A percentile compares a stretch with the other conserved stretches of the same genome.
phyloP scores from a whole-genome alignment of 805 yeast genomes.

The Blastobotrys americana region DNA sequence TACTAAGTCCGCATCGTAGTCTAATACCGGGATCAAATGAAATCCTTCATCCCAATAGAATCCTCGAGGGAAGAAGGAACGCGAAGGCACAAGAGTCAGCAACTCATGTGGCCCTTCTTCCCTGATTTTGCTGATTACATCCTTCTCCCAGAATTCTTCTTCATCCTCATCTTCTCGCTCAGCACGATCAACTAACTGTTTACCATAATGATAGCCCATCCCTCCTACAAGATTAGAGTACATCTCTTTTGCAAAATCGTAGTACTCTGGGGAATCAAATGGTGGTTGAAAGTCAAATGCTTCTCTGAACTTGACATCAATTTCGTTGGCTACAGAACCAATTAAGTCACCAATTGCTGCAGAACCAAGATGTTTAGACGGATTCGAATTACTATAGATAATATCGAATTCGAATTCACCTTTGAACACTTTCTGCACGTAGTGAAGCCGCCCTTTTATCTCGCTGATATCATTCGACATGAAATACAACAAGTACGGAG shows the following conservation, averaged over 20 bases:
- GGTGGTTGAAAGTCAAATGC: conserved; percentile 51
- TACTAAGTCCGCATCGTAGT: conserved; percentile 76
- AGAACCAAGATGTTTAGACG: conserved; percentile 34
- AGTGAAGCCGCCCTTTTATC: conserved; percentile 71
- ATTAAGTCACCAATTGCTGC: conserved; percentile 25
- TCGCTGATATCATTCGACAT: conserved; percentile 50
- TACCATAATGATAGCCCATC: conserved; percentile 80
- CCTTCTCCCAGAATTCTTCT: conserved; percentile 41
- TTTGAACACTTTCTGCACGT: conserved; percentile 64
- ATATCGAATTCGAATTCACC: conserved; percentile 74
- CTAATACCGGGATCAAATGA: conserved; percentile 73
- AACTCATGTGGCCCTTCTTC: conserved; percentile 71
- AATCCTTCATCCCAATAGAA: conserved; percentile 99
- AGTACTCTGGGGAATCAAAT: conserved; percentile 38
- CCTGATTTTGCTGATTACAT: conserved; percentile 34
- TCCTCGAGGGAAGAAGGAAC: conserved; percentile 94
- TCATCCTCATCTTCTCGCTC: conserved; percentile 63
- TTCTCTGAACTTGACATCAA: conserved; percentile 47
- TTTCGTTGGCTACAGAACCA: conserved; percentile 26
- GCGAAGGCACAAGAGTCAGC: conserved; percentile 80
- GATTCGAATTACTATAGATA: conserved; percentile 43
- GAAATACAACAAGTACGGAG: conserved; percentile 40
- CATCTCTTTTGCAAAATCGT: conserved; percentile 64
- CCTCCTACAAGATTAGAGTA: conserved; percentile 86
- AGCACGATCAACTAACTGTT: conserved; percentile 68